Evolutionary conservation across 495 filamentous ascomycete species (phyloP).

Genomic region (Penicillium steckii): DNA sequence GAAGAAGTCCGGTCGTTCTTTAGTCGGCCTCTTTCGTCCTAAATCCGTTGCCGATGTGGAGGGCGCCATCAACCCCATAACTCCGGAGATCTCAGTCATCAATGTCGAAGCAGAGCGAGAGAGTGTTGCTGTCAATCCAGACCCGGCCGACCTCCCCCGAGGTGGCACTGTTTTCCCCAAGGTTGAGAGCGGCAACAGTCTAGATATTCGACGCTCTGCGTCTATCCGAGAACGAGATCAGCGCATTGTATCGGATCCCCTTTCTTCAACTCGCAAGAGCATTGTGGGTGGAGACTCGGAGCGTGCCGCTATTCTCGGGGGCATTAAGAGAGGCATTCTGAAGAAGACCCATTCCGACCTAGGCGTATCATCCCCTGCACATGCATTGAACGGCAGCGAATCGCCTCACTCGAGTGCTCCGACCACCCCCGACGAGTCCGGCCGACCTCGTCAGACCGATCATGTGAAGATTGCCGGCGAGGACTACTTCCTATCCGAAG

Average conservation of each 20-base stretch:
- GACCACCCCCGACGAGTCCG: constrained; percentile 76
- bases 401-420: constrained; percentile 80
- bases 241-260: constrained; percentile 57
- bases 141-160: constrained; percentile 64
- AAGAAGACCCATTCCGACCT: constrained; percentile 70
- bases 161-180: constrained; percentile 86
- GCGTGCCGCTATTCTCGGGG: constrained; percentile 84
- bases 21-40: constrained; percentile 92
- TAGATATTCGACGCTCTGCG: constrained; percentile 30
- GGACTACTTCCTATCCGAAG: constrained; percentile 79
- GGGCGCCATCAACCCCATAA: constrained; percentile 56
- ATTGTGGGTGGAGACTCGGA: constrained; percentile 90
- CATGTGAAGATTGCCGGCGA: constrained; percentile 73
- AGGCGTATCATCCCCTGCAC: constrained; percentile 65
- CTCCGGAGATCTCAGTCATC: constrained; percentile 82
- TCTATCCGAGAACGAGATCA: constrained; percentile 42
- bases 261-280: constrained; percentile 64
- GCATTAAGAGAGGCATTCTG: constrained; percentile 89
- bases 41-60: constrained; percentile 88
- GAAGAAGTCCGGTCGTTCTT: constrained; percentile 85
- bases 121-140: constrained; percentile 73
- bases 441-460: constrained; percentile 57
- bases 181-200: constrained; percentile 58
- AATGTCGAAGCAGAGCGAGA: constrained; percentile 93
- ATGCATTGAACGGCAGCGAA: constrained; percentile 60